Base-by-base conservation (phyloP, 805 yeast species). In the Kluyveromyces aestuarii region DNA sequence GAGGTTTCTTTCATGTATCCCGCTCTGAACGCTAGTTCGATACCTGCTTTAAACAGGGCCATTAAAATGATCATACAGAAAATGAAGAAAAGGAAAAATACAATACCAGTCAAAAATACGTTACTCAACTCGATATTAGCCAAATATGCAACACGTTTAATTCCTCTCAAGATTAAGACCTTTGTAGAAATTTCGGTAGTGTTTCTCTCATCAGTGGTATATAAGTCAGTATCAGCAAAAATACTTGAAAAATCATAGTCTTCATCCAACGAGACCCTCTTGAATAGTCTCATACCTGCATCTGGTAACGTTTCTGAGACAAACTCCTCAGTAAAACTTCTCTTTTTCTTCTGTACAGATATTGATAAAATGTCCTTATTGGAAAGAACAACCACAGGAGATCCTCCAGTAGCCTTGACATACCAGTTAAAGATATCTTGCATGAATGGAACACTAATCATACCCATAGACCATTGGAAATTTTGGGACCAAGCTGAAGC, bases 401-500 rank as follows among this genome's bases (percentile, higher is more conserved):
- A 64, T 49, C 99, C 99, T 37, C 96, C 96, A 1, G 99, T 93
- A 8, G 96, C 72, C 69, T 91, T 96, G 46, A 91, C 82, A 66
- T 91, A 91, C 99, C 99, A 91, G 64, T 83, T 79, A 55, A 93
- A 84, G 53, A 88, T 85, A 40, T 73, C 66, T 66, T 90, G 96
- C 79, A 91, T 84, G 60, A 89, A 87, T 13, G 69, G 66, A 8
- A 81, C 79, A 47, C 77, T 76, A 58, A 93, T 86, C 54, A 91
- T 82, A 43, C 99, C 99, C 78, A 91, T 78, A 1, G 97, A 82
- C 98, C 98, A 91, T 67, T 80, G 82, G 73, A 93, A 93, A 71
- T 91, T 93, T 68, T 91, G 96, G 33, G 95, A 82, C 99, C 99
- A 91, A 2, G 98, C 90, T 2, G 96, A 88, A 6, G 97, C 98